A percentile compares a stretch with the other conserved stretches of the same genome.
phyloP scores from a whole-genome alignment of 1,284 basidiomycete genomes.

The Apiotrichum siamense region DNA sequence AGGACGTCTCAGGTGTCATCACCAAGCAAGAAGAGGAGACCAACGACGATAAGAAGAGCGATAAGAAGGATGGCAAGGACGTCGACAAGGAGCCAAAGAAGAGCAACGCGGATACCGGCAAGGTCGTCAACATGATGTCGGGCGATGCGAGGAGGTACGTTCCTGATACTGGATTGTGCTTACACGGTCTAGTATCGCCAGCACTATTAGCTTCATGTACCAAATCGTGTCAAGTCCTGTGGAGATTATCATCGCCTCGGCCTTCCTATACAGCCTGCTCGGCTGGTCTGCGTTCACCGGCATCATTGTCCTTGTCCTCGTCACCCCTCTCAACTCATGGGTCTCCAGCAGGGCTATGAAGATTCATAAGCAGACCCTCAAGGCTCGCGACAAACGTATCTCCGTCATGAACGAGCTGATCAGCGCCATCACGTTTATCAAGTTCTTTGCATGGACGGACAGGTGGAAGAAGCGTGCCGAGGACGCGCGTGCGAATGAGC shows the following conservation, averaged over 20 bases:
- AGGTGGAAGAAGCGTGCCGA: constrained; percentile 43
- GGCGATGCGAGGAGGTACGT: constrained; percentile 28
- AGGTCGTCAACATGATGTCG: constrained; percentile 52
- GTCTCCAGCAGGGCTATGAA: constrained; percentile 55
- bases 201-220: constrained; percentile 34
- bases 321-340: constrained; percentile 56
- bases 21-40: constrained; percentile 49
- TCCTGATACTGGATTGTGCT: background rate
- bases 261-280: constrained; percentile 74
- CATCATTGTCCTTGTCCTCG: constrained; percentile 65
- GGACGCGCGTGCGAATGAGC: constrained; percentile 39
- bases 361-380: constrained; percentile 66
- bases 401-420: constrained; percentile 79
- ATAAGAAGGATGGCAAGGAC: constrained; percentile 24
- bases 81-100: constrained; percentile 42
- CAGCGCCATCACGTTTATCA: constrained; percentile 50
- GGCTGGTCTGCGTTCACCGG: constrained; percentile 80
- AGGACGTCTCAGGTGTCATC: constrained; percentile 73
- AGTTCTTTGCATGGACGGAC: constrained; percentile 47
- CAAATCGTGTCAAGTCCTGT: constrained; percentile 64
- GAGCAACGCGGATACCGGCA: constrained; percentile 47
- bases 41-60: background rate
- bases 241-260: constrained; percentile 67
- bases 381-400: constrained; percentile 78
- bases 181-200: constrained; percentile 26